Evolutionary conservation across 2,329 filamentous ascomycete genomes (phyloP).

Genomic region (Decorospora gaudefroyi): DNA sequence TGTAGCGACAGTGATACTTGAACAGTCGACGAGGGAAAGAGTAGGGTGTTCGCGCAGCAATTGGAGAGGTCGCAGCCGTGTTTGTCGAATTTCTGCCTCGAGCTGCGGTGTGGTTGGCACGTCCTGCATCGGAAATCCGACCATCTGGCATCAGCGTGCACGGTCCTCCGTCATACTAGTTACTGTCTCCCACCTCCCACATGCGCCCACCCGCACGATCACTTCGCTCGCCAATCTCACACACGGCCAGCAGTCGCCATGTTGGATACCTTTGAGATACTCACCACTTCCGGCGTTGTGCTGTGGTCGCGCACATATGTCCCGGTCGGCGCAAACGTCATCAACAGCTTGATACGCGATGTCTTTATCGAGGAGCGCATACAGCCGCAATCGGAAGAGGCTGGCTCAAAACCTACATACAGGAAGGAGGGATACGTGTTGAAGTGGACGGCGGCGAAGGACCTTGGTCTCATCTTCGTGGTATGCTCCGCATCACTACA

Average conservation of each 20-base stretch:
- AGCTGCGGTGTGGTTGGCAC: slow-evolving; percentile 14
- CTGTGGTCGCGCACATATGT: slow-evolving; percentile 91
- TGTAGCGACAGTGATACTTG: slow-evolving; percentile 8
- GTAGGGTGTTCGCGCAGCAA: neutral
- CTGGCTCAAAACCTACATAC: slow-evolving; percentile 72
- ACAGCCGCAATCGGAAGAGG: slow-evolving; percentile 63
- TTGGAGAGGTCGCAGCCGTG: slow-evolving; percentile 11
- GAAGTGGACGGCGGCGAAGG: slow-evolving; percentile 91
- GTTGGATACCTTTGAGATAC: slow-evolving; percentile 95
- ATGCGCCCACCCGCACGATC: slow-evolving; percentile 8
- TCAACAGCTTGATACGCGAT: slow-evolving; percentile 94
- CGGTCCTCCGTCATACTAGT: slow-evolving; percentile 41
- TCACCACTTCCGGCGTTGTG: slow-evolving; percentile 94
- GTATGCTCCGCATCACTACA: slow-evolving; percentile 55
- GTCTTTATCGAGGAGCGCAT: slow-evolving; percentile 96
- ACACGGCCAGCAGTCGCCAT: slow-evolving; percentile 55
- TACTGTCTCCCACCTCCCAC: slow-evolving; percentile 16
- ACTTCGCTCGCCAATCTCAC: slow-evolving; percentile 4
- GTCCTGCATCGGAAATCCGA: slow-evolving; percentile 18
- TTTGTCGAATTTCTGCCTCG: slow-evolving; percentile 18
- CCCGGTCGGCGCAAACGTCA: slow-evolving; percentile 75
- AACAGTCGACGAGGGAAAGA: neutral
- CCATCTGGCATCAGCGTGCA: slow-evolving; percentile 30
- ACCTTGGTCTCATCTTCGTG: slow-evolving; percentile 93
- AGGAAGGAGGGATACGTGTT: slow-evolving; percentile 91